Evolutionary conservation across 768 basidiomycete genomes (phyloP).

Genomic region (Hysterangium stoloniferum): DNA sequence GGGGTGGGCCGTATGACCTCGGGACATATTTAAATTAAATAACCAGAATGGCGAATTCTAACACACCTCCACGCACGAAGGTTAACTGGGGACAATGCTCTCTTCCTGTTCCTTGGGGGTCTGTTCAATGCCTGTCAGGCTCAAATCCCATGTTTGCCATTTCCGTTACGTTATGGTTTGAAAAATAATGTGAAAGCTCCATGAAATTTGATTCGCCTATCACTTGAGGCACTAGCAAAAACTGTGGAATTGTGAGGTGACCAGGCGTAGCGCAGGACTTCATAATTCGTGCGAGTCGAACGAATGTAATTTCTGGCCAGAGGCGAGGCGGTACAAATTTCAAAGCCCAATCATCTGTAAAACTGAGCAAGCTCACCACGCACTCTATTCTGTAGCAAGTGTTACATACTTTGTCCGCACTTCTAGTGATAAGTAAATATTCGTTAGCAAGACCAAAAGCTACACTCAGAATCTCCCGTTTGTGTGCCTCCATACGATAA

Average conservation of each 20-base stretch:
- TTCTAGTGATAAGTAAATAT: conserved; percentile 80
- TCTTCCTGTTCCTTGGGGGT: conserved; percentile 98
- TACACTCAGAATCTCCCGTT: conserved; percentile 84
- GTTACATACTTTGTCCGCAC: conserved; percentile 76
- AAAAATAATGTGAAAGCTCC: not conserved
- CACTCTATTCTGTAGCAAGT: not conserved
- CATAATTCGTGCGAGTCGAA: conserved; percentile 93
- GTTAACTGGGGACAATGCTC: conserved; percentile 86
- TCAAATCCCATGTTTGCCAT: conserved; percentile 72
- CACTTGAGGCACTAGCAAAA: conserved; percentile 91
- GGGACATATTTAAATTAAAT: not conserved
- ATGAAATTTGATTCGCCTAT: conserved; percentile 68
- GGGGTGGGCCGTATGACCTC: conserved; percentile 81
- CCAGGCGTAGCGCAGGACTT: conserved; percentile 91
- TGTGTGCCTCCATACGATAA: conserved; percentile 74
- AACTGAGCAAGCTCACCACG: not conserved
- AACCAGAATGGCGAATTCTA: conserved; percentile 14
- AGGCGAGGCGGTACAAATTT: conserved; percentile 60
- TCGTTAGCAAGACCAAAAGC: conserved; percentile 80
- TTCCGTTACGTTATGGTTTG: not conserved
- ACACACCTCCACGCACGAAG: conserved; percentile 88
- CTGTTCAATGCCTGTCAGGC: conserved; percentile 88
- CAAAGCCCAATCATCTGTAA: conserved; percentile 77
- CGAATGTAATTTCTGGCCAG: conserved; percentile 69
- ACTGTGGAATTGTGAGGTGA: conserved; percentile 88